Evolutionary conservation across 768 basidiomycete genomes (phyloP).

Genomic region (Gymnopilus dilepis): DNA sequence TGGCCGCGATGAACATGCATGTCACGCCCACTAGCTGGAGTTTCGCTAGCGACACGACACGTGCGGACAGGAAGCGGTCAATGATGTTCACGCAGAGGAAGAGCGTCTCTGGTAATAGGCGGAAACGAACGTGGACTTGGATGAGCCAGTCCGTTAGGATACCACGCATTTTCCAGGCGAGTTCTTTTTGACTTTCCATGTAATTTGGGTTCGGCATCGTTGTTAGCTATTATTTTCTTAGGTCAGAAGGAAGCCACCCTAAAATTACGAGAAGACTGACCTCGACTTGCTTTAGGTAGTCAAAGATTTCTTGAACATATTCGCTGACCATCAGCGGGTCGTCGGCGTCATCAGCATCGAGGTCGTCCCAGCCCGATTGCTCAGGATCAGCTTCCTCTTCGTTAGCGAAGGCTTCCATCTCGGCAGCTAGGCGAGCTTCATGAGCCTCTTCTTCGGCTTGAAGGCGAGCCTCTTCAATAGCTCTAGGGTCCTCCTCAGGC

Average conservation of each 20-base stretch:
- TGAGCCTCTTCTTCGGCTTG: slow-evolving; percentile 53
- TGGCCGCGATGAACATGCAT: slow-evolving; percentile 91
- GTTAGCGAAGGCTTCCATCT: slow-evolving; percentile 56
- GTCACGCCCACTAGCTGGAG: slow-evolving; percentile 96
- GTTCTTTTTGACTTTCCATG: slow-evolving; percentile 92
- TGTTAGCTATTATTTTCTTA: slow-evolving; percentile 49
- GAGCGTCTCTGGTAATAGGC: slow-evolving; percentile 91
- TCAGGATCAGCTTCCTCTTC: slow-evolving; percentile 72
- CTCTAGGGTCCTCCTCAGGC: slow-evolving; percentile 47
- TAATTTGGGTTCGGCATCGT: slow-evolving; percentile 94
- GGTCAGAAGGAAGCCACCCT: background rate
- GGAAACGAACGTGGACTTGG: slow-evolving; percentile 92
- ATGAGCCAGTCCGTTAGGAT: slow-evolving; percentile 97
- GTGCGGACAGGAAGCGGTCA: slow-evolving; percentile 78
- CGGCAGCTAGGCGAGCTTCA: slow-evolving; percentile 48
- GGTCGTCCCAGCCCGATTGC: slow-evolving; percentile 80
- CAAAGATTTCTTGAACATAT: slow-evolving; percentile 93
- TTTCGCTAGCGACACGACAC: slow-evolving; percentile 86
- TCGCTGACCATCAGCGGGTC: slow-evolving; percentile 98
- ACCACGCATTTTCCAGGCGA: slow-evolving; percentile 96
- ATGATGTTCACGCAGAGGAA: slow-evolving; percentile 96
- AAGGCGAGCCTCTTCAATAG: slow-evolving; percentile 39
- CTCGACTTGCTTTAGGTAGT: slow-evolving; percentile 90
- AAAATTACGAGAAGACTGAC: slow-evolving; percentile 44
- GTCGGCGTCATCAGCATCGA: slow-evolving; percentile 90